Evolutionary conservation across 1,284 basidiomycete species (phyloP), one percentile per base, ranked within the genome.

Genomic region (Boletus mariae): DNA sequence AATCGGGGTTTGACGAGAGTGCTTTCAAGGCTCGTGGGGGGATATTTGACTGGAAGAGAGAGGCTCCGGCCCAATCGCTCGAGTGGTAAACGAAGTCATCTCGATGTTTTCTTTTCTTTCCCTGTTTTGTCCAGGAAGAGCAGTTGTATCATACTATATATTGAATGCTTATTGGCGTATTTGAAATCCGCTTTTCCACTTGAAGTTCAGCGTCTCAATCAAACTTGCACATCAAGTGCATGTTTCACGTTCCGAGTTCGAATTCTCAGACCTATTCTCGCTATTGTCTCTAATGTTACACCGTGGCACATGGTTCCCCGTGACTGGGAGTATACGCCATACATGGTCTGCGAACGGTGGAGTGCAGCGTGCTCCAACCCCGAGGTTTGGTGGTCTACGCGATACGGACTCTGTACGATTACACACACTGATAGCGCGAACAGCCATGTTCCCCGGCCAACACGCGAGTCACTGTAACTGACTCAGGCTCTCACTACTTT

Each of bases 1-100:
- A 71, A 29, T 66, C 70, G 4, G 70, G 72, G 0, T 75, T 69
- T 46, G 70, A 75, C 45, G 56, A 69, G 9, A 49, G 64, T 20
- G 59, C 61, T 4, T 74, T 75, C 47, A 25, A 68, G 7, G 59
- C 64, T 5, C 65, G 72, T 15, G 72, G 68, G n/a, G 73, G 73
- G 0, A 53, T 72, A 5, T 72, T 66, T 49, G 65, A 73, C 20
- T 71, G 71, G 73, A 63, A 50, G 31, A 62, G 38, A 47, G 51
- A 54, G 20, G 3, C 13, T 5, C 47, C 35, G 4, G 17, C 10
- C 10, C 10, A 40, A 23, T 23, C 38, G 7, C 17, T 40, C 8
- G 38, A 40, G 8, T 40, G 38, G 38, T 40, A n/a, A 40, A 20
- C 17, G 17, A 20, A 20, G 17, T 20, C 17, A 20, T 20, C 17